Evolutionary conservation across 1,139 yeast genomes (phyloP).

Genomic region (Debaryomyces sp.): DNA sequence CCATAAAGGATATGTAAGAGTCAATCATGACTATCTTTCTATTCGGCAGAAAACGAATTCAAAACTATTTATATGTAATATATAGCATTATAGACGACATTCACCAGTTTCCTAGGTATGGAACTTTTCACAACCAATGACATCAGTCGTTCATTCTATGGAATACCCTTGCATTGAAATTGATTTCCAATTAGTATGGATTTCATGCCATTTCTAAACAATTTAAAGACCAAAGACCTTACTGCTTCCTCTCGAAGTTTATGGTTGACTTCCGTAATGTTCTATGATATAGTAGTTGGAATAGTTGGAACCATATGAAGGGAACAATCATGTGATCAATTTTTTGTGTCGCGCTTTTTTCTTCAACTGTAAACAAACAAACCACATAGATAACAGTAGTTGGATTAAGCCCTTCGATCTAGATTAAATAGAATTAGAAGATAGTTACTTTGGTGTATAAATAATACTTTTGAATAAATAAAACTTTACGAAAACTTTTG

Average conservation of each 20-base stretch:
- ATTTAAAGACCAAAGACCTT: background rate
- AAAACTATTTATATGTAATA: background rate
- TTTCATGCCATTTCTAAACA: background rate
- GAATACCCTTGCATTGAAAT: background rate
- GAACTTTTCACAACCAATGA: background rate
- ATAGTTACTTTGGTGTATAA: background rate
- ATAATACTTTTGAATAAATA: background rate
- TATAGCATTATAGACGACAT: slow-evolving; percentile 1
- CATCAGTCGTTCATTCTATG: background rate
- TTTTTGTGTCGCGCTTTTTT: slow-evolving; percentile 6
- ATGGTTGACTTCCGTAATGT: background rate
- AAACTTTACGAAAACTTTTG: background rate
- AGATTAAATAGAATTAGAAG: background rate
- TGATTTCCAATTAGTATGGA: background rate
- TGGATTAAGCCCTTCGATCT: background rate
- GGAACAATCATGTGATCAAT: background rate
- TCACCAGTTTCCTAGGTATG: background rate
- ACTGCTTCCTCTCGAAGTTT: background rate
- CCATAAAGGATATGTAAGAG: slow-evolving; percentile 24
- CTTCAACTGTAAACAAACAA: slow-evolving; percentile 7
- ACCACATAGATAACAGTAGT: slow-evolving; percentile 3
- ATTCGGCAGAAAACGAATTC: background rate
- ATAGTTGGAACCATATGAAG: background rate
- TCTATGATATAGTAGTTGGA: background rate
- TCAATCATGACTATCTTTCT: background rate